Evolutionary conservation across 495 filamentous ascomycete species (phyloP).

Genomic region (Thozetella sp.): DNA sequence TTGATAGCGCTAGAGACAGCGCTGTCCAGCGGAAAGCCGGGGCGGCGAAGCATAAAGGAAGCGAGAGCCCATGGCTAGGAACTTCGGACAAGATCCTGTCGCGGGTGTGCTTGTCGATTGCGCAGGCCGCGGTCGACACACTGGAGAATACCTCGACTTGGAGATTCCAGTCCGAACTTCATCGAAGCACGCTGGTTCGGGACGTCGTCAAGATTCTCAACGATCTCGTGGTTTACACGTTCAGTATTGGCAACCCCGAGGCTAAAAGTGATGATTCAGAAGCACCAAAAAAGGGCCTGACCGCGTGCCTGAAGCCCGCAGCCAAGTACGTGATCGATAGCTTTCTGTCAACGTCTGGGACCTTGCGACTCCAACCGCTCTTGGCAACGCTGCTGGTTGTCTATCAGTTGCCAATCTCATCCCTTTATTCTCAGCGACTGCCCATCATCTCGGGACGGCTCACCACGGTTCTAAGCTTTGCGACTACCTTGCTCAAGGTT

Average conservation of each 20-base stretch:
- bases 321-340: conserved; percentile 76
- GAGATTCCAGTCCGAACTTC: conserved; percentile 71
- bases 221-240: conserved; percentile 69
- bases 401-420: conserved; percentile 62
- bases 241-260: conserved; percentile 66
- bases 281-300: conserved; percentile 53
- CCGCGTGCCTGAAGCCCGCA: conserved; percentile 61
- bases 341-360: conserved; percentile 68
- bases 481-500: conserved; percentile 67
- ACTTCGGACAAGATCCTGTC: conserved; percentile 78
- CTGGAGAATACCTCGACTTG: conserved; percentile 81
- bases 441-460: conserved; percentile 63
- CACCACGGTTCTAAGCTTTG: conserved; percentile 63
- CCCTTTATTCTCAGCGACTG: conserved; percentile 61
- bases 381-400: conserved; percentile 70
- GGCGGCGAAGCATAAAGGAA: conserved; percentile 44
- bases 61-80: conserved; percentile 63
- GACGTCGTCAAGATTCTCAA: conserved; percentile 68
- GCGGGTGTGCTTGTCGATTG: conserved; percentile 70
- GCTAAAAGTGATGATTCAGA: conserved; percentile 22
- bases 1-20: conserved; percentile 75
- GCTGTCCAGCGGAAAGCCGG: conserved; percentile 71
- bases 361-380: conserved; percentile 77
- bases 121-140: conserved; percentile 73
- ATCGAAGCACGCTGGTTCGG: conserved; percentile 57